These are phyloP conservation scores for Coemansia sp. DNA, from an alignment of 192 early-diverging fungal genomes.

Conservation along the genomic window DNA sequence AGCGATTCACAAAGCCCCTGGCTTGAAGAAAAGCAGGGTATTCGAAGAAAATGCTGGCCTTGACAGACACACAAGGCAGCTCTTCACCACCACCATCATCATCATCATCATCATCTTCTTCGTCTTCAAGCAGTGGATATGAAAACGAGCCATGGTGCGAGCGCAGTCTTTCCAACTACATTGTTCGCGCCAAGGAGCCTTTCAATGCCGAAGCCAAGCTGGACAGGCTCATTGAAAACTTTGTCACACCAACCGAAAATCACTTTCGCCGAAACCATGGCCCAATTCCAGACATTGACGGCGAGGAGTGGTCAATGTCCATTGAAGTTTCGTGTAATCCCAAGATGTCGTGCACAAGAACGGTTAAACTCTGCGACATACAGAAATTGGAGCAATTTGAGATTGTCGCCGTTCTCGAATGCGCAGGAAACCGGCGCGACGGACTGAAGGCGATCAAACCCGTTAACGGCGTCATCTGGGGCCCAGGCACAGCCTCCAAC, in stretches of 20 bases:
- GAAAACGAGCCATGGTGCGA: slow-evolving; percentile 68
- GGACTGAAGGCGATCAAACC: slow-evolving; percentile 74
- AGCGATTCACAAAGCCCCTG: no score
- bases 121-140: slow-evolving; percentile 35
- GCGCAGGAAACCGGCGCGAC: slow-evolving; percentile 83
- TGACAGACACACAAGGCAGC: no score
- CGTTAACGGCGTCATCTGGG: slow-evolving; percentile 83
- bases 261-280: slow-evolving; percentile 91
- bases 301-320: slow-evolving; percentile 57
- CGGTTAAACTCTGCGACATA: slow-evolving; percentile 58
- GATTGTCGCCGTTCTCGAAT: slow-evolving; percentile 73
- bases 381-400: slow-evolving; percentile 56
- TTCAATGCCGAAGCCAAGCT: slow-evolving; percentile 85
- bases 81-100: no score
- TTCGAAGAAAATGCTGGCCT: no score
- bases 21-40: no score
- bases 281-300: slow-evolving; percentile 77
- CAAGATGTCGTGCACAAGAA: slow-evolving; percentile 29
- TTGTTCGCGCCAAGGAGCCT: slow-evolving; percentile 67
- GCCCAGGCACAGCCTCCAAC: slow-evolving; percentile 74
- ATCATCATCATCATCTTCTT: no score
- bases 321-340: slow-evolving; percentile 50
- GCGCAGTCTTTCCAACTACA: slow-evolving; percentile 60
- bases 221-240: slow-evolving; percentile 59
- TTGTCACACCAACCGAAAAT: slow-evolving; percentile 72